Evolutionary conservation across 192 early-diverging fungal genomes (phyloP).

Genomic region (Backusella tarrabulga): DNA sequence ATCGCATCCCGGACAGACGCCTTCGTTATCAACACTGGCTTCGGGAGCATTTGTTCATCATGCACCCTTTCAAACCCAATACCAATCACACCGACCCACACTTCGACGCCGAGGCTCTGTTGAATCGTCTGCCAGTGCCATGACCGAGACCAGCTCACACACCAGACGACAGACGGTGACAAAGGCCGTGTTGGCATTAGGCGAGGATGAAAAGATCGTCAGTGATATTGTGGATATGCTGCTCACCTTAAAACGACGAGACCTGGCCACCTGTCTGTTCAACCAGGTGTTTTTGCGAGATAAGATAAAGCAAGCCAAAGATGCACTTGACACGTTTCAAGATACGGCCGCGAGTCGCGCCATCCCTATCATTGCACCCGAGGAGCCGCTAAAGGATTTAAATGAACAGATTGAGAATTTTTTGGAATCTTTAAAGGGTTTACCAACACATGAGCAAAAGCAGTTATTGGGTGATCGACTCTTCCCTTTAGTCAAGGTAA

Average conservation of each 20-base stretch:
- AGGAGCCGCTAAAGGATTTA: neutral
- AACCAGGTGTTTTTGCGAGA: constrained; percentile 35
- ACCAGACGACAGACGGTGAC: constrained; percentile 27
- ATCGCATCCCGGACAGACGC: constrained; percentile 1
- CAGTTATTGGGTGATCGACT: constrained; percentile 40
- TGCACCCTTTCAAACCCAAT: neutral
- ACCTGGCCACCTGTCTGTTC: constrained; percentile 37
- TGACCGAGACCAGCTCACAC: constrained; percentile 14
- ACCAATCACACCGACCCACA: constrained; percentile 6
- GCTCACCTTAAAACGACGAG: constrained; percentile 35
- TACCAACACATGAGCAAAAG: constrained; percentile 35
- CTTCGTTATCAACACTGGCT: neutral
- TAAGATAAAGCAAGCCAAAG: constrained; percentile 32
- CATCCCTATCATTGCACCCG: neutral
- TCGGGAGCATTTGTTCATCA: neutral
- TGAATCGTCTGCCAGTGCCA: constrained; percentile 21
- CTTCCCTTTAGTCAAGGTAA: constrained; percentile 45
- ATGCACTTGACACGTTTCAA: constrained; percentile 29
- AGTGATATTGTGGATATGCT: constrained; percentile 42
- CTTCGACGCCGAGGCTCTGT: constrained; percentile 28
- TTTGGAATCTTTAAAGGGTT: constrained; percentile 22
- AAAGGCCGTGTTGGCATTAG: constrained; percentile 23
- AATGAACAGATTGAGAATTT: constrained; percentile 29
- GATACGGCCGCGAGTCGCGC: constrained; percentile 2
- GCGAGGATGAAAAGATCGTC: constrained; percentile 1